A percentile compares a stretch with the other conserved stretches of the same genome.
Evolutionary conservation across 139 green algal genomes (phyloP).

Genomic region (Coelastrella sp.): DNA sequence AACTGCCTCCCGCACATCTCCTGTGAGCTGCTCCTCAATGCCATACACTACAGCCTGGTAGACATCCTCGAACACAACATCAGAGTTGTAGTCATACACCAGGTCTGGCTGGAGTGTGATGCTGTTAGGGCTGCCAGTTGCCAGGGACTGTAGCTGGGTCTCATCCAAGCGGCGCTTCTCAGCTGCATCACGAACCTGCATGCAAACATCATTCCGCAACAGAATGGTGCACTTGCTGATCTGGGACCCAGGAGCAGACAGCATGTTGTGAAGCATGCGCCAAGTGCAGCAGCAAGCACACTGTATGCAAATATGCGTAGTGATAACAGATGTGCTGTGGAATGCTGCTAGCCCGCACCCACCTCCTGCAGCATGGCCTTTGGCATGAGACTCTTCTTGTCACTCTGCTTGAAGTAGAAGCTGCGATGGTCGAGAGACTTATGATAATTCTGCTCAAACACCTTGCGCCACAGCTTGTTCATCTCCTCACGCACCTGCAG

Average conservation of each 20-base stretch:
- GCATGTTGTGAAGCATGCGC: too few relatives aligned
- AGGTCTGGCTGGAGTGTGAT: conserved; percentile 72
- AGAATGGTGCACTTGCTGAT: too few relatives aligned
- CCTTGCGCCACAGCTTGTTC: conserved; percentile 84
- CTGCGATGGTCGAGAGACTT: conserved; percentile 97
- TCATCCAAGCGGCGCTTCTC: conserved; percentile 78
- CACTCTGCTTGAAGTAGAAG: conserved; percentile 99
- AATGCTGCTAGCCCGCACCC: too few relatives aligned
- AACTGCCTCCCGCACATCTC: conserved; percentile 53
- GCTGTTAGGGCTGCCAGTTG: conserved; percentile 53
- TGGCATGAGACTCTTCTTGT: conserved; percentile 94
- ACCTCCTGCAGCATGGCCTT: conserved; percentile 94
- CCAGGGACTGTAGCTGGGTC: conserved; percentile 53
- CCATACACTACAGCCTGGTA: conserved; percentile 81
- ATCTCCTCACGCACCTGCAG: conserved; percentile 80
- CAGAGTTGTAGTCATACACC: conserved; percentile 73
- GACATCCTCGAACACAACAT: conserved; percentile 76
- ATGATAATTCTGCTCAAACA: conserved; percentile 98
- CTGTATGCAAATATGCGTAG: too few relatives aligned
- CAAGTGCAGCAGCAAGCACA: too few relatives aligned
- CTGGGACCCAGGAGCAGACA: too few relatives aligned
- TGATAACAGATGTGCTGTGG: too few relatives aligned
- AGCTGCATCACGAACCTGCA: conserved; percentile 75
- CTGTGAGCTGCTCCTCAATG: conserved; percentile 72
- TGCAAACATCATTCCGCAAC: too few relatives aligned